Conservation (phyloP, 345 rosid genomes). For the Melaleuca quinquenervia region DNA sequence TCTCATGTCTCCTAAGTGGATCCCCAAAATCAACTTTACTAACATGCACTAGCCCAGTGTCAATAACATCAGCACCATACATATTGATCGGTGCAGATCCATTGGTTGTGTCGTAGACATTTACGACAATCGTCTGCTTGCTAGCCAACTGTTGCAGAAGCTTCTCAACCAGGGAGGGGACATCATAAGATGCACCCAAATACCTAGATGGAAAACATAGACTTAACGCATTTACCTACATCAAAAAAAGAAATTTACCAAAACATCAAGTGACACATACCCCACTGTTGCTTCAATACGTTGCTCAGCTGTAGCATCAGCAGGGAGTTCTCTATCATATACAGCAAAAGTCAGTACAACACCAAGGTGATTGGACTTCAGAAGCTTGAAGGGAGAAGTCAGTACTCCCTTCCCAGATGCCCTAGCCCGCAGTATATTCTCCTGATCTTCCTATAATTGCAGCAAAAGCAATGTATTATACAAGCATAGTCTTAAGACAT, state of each 20-base stretch:
- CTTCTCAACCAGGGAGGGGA: constrained; percentile 90
- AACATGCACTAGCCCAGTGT: constrained; percentile 46
- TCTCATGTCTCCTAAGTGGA: constrained; percentile 79
- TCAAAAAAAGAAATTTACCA: background rate
- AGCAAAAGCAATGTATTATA: background rate
- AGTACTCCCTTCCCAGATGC: constrained; percentile 91
- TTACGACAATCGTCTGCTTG: constrained; percentile 76
- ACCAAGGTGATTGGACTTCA: constrained; percentile 86
- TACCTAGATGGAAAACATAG: constrained; percentile 34
- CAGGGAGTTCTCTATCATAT: constrained; percentile 55
- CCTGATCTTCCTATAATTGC: constrained; percentile 71
- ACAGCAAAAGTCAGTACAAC: constrained; percentile 93
- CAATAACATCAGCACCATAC: constrained; percentile 67
- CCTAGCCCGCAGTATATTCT: constrained; percentile 86
- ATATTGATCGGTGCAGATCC: constrained; percentile 50
- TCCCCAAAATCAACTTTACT: constrained; percentile 91
- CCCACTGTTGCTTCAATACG: constrained; percentile 74
- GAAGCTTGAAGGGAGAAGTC: constrained; percentile 92
- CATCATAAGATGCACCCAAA: constrained; percentile 94
- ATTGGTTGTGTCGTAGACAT: constrained; percentile 87
- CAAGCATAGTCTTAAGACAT: background rate
- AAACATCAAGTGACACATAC: constrained; percentile 19
- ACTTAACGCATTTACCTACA: background rate
- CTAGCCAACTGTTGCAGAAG: constrained; percentile 94
- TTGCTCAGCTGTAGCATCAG: constrained; percentile 58